Conservation (phyloP, 2,329 filamentous ascomycete species). For the Hypoxylon sp. region DNA sequence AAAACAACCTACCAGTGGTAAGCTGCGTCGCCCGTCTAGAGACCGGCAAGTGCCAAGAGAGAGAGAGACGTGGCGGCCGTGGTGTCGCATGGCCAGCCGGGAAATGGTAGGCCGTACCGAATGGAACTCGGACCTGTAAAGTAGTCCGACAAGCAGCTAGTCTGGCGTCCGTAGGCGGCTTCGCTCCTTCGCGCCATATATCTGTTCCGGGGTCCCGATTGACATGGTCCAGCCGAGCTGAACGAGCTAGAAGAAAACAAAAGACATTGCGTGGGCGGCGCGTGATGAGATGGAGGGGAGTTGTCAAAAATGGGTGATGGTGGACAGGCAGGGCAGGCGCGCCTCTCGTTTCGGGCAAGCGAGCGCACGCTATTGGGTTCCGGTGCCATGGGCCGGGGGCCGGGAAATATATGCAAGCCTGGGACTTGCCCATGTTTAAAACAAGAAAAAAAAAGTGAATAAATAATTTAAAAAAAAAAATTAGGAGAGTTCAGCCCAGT, state of each 20-base stretch:
- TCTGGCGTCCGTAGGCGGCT: slow-evolving; percentile 7
- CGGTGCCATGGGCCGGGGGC: slow-evolving; percentile 35
- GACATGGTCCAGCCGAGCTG: slow-evolving; percentile 23
- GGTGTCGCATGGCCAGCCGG: not conserved
- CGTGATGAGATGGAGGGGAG: slow-evolving; percentile 28
- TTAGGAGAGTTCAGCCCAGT: slow-evolving; percentile 18
- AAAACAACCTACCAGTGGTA: slow-evolving; percentile 13
- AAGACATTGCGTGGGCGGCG: slow-evolving; percentile 5
- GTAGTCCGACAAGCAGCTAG: slow-evolving; percentile 4
- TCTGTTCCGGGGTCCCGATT: slow-evolving; percentile 10
- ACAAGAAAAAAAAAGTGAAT: not conserved
- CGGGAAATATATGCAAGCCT: slow-evolving; percentile 32
- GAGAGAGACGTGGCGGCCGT: slow-evolving; percentile 18
- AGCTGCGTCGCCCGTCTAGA: slow-evolving; percentile 12
- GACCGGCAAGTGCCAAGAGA: no score
- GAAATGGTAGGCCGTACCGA: slow-evolving; percentile 10
- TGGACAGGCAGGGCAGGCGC: slow-evolving; percentile 17
- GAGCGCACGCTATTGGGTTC: slow-evolving; percentile 39
- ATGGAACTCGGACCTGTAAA: not conserved
- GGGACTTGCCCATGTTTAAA: slow-evolving; percentile 32
- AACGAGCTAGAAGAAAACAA: slow-evolving; percentile 14
- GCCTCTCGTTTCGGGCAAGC: slow-evolving; percentile 34
- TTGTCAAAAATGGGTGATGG: slow-evolving; percentile 20
- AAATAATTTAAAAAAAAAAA: not conserved
- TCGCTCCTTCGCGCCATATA: slow-evolving; percentile 30